Percentiles rank a stretch among this genome's conserved stretches.
Evolutionary conservation across 352 stramenopile genomes (phyloP).

Genomic region (Phytophthora pinifolia): DNA sequence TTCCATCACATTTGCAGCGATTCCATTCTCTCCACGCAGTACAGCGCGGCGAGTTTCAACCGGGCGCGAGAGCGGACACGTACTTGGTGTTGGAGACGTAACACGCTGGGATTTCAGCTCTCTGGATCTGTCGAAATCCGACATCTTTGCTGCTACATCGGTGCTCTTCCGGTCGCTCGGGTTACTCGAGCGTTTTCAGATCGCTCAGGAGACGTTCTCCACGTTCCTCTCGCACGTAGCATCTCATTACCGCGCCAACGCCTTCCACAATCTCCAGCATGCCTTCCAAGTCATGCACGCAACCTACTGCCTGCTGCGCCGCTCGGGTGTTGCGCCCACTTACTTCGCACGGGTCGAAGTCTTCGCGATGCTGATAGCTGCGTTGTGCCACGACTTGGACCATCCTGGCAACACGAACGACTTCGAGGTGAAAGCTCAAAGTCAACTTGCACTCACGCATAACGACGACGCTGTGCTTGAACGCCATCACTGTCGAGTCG

Average conservation of each 20-base stretch:
- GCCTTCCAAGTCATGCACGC: slow-evolving; percentile 68
- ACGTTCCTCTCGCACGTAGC: slow-evolving; percentile 61
- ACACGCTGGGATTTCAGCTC: slow-evolving; percentile 55
- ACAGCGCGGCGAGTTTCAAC: slow-evolving; percentile 21
- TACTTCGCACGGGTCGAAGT: slow-evolving; percentile 56
- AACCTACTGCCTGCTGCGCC: slow-evolving; percentile 48
- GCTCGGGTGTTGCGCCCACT: slow-evolving; percentile 32
- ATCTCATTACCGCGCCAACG: slow-evolving; percentile 61
- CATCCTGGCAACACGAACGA: slow-evolving; percentile 84
- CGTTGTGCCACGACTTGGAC: slow-evolving; percentile 75
- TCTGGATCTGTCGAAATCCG: slow-evolving; percentile 52
- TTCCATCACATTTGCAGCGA: slow-evolving; percentile 10
- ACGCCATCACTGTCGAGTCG: slow-evolving; percentile 75
- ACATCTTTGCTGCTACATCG: slow-evolving; percentile 48
- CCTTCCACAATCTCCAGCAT: slow-evolving; percentile 82
- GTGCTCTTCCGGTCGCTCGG: slow-evolving; percentile 59
- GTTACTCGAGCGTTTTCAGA: slow-evolving; percentile 54
- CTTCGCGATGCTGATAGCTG: slow-evolving; percentile 53
- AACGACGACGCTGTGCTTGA: slow-evolving; percentile 84
- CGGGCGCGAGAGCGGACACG: slow-evolving; percentile 23
- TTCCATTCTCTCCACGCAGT: slow-evolving; percentile 14
- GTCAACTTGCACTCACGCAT: slow-evolving; percentile 75
- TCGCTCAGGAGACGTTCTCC: slow-evolving; percentile 50
- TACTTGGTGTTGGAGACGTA: slow-evolving; percentile 48
- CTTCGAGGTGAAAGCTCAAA: slow-evolving; percentile 76